These are phyloP conservation scores for Psilocybe cubensis DNA, from an alignment of 768 basidiomycete genomes.

Conservation along the genomic window DNA sequence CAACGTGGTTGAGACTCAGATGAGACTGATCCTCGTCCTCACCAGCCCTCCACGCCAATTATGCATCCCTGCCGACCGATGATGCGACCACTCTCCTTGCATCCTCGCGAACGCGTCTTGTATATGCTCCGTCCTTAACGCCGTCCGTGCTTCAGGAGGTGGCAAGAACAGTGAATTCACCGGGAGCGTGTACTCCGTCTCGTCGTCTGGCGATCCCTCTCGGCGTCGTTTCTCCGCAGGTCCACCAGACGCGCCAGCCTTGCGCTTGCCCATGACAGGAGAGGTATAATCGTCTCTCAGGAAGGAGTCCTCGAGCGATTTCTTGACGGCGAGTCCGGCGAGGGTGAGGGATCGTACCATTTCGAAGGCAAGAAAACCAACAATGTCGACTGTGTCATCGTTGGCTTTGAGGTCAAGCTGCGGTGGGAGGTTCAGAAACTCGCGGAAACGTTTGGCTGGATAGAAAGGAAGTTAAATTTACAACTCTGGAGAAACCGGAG, in stretches of 20 bases:
- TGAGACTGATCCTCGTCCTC: constrained; percentile 79
- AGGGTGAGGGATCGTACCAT: constrained; percentile 94
- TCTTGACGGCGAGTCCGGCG: constrained; percentile 85
- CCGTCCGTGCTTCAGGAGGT: constrained; percentile 79
- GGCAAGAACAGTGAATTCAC: constrained; percentile 78
- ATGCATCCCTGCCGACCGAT: constrained; percentile 82
- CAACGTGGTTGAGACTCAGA: constrained; percentile 53
- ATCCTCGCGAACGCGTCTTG: constrained; percentile 91
- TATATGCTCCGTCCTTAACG: constrained; percentile 83
- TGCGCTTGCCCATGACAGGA: constrained; percentile 72
- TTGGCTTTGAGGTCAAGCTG: constrained; percentile 88
- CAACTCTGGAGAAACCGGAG: too few relatives aligned
- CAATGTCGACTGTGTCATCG: constrained; percentile 95
- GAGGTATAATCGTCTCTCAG: constrained; percentile 69
- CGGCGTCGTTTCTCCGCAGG: constrained; percentile 56
- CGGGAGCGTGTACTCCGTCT: constrained; percentile 65
- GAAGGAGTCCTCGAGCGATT: constrained; percentile 72
- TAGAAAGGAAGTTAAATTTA: neutral
- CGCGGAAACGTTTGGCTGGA: constrained; percentile 90
- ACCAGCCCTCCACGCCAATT: constrained; percentile 89
- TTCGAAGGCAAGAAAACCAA: constrained; percentile 96
- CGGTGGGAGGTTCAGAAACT: constrained; percentile 88
- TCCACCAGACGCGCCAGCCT: constrained; percentile 49
- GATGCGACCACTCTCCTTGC: constrained; percentile 84
- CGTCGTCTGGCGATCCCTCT: constrained; percentile 64